Base-by-base conservation (phyloP, 805 yeast genomes). In the Candida ovalis region DNA sequence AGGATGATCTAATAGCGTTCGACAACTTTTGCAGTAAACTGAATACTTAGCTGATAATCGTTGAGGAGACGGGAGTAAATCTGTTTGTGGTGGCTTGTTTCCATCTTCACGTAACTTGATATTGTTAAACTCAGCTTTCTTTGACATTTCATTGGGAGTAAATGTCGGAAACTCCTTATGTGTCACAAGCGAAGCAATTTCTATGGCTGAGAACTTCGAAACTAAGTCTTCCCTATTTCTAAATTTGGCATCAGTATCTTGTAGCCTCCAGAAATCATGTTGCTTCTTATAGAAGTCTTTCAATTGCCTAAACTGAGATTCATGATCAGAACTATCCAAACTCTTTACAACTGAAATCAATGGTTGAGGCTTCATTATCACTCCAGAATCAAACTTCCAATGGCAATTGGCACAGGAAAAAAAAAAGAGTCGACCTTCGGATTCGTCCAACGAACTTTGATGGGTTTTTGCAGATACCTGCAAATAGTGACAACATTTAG, bases 321-420 rank as follows among this genome's bases (percentile, higher is more conserved):
- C 52, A 2, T 40, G 40, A 7, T 35, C 38, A 37, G 36, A 35
- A 2, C 44, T 48, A 3, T 48, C 45, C 18, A 61, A 56, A 1
- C 49, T 28, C 13, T 44, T 50, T 15, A 71, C 52, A 10, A 71
- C 67, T 2, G 60, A 54, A 5, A 50, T 39, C 37, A 77, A 51
- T 6, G 79, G 64, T 42, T 66, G 71, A 1, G 81, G 81, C 45
- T 66, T 73, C 19, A 61, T 57, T 7, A 75, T 64, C 4, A 68
- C 47, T 1, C 64, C 67, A 1, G 80, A 71, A 17, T 53, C 47
- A 48, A 66, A 76, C 0, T 12, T 25, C 60, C 69, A 77, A 2
- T 48, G 40, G 51, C 78, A 71, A 43, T 47, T 54, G 3, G 54
- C 50, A 56, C 82, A 77, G 13, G 51, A 53, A 46, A 77, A 74